A percentile compares a stretch with the other conserved stretches of the same genome.
phyloP scores from a whole-genome alignment of 2,329 filamentous ascomycete species.

The Scedosporium aurantiacum region DNA sequence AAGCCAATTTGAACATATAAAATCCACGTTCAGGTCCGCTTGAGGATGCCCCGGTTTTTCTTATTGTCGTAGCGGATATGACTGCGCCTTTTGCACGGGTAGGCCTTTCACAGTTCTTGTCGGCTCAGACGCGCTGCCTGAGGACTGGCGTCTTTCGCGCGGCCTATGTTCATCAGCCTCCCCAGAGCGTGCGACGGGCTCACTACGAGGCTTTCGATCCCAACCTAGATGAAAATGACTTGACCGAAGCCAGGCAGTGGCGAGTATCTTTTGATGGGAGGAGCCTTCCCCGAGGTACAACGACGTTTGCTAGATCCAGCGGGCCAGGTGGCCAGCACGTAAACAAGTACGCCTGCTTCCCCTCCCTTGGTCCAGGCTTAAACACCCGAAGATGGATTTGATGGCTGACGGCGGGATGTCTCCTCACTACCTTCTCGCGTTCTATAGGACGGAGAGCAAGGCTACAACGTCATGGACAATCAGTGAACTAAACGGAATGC shows the following conservation, averaged over 20 bases:
- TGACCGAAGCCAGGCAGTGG: slow-evolving; percentile 43
- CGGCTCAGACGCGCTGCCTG: neutral
- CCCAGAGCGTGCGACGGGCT: slow-evolving; percentile 5
- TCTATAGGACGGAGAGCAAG: slow-evolving; percentile 46
- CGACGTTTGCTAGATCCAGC: slow-evolving; percentile 45
- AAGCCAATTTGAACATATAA: neutral
- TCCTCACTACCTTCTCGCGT: neutral
- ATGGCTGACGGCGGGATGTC: neutral
- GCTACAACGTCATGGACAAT: slow-evolving; percentile 43
- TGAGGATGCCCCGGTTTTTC: neutral
- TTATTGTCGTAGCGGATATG: neutral
- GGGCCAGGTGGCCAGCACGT: slow-evolving; percentile 52
- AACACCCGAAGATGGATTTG: neutral
- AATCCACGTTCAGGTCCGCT: neutral
- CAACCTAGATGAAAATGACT: slow-evolving; percentile 35
- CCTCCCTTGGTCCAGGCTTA: too few species aligned
- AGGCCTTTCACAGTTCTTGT: neutral
- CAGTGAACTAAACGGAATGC: slow-evolving; percentile 28
- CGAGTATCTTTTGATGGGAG: slow-evolving; percentile 29
- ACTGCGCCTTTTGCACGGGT: neutral
- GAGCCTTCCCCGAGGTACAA: slow-evolving; percentile 38
- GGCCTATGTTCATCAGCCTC: neutral
- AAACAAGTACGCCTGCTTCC: slow-evolving; percentile 38
- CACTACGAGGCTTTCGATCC: slow-evolving; percentile 38
- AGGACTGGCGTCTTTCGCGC: neutral